Base-by-base conservation (phyloP, 179 eudicot species). In the Patellifolia procumbens region DNA sequence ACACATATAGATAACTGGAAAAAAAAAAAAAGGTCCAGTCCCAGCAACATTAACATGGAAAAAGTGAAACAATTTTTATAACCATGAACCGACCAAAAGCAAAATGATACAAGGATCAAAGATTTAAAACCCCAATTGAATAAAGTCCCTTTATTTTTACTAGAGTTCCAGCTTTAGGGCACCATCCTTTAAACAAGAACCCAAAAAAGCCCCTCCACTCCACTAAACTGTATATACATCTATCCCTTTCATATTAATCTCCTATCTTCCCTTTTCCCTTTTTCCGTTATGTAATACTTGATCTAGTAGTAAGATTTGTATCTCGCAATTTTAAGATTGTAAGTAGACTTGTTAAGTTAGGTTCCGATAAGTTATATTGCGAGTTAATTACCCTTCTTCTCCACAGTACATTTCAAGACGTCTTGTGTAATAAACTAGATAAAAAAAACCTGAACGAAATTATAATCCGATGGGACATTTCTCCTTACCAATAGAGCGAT, bases 11-110 rank as follows among this genome's bases (percentile, higher is more conserved):
- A 9, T 45, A 46, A 45, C 34, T 11, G 3, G 12, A 7, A 20
- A 43, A 7, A 45, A 15, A 16, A 16, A 39, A 17, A 39, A 45
- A 43, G 45, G 29, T 15, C 43, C 24, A 70, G 72, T 72, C 65
- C 53, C 64, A 51, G 34, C 32, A 45, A 52, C 66, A 78, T 51
- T 2, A 32, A 34, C 7, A 55, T 52, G 61, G 39, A 39, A 58
- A 79, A 61, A 37, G 49, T 16, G 13, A 32, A 61, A 62, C 53
- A 61, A 2, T 49, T 34, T 48, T 29, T 64, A 61, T 13, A 66
- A 62, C 31, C 59, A 78, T 42, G 73, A 82, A 32, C 82, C 80
- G 85, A 82, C 85, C 74, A 82, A 82, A 82, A 74, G 82, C 66
- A 52, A 67, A 29, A 11, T 7, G 51, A 74, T 76, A 53, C 67